These are phyloP conservation scores for Phytophthora foliorum DNA, from an alignment of 352 stramenopile species.

Conservation along the genomic window DNA sequence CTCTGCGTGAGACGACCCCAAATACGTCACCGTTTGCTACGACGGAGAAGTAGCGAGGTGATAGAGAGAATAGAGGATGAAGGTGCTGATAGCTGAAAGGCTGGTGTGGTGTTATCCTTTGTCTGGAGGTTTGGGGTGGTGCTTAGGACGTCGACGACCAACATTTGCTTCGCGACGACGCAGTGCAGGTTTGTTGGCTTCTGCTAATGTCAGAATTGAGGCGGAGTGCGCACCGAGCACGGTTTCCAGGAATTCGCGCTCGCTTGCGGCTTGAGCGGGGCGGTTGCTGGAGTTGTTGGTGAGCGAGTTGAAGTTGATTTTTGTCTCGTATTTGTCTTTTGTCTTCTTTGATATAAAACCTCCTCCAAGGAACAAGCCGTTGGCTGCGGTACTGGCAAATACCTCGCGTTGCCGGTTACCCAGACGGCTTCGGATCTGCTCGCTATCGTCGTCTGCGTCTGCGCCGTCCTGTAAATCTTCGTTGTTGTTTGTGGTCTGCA, in stretches of 20 bases:
- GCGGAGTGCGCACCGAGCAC: conserved; percentile 22
- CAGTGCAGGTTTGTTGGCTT: conserved; percentile 34
- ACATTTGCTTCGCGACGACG: conserved; percentile 31
- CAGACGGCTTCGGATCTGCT: conserved; percentile 26
- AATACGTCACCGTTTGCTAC: conserved; percentile 20
- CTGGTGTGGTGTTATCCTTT: conserved; percentile 6
- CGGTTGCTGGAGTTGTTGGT: conserved; percentile 11
- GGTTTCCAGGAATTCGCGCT: conserved; percentile 21
- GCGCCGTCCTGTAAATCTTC: background rate
- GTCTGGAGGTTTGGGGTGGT: conserved; percentile 5
- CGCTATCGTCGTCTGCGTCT: conserved; percentile 6
- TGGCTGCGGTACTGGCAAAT: conserved; percentile 30
- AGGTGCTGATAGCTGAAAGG: background rate
- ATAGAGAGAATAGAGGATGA: conserved; percentile 23
- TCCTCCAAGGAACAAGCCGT: conserved; percentile 45
- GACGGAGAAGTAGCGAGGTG: conserved; percentile 21
- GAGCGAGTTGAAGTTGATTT: background rate
- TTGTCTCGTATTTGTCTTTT: conserved; percentile 12
- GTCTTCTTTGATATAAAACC: conserved; percentile 49
- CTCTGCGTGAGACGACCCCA: conserved; percentile 20
- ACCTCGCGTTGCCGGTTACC: conserved; percentile 28
- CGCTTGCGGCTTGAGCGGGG: conserved; percentile 6
- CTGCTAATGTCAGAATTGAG: conserved; percentile 24
- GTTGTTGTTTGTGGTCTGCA: background rate
- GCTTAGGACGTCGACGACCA: conserved; percentile 6